A percentile compares a stretch with the other conserved stretches of the same genome.
phyloP scores from a whole-genome alignment of 1,284 basidiomycete species.

The Ustilago trichophora region DNA sequence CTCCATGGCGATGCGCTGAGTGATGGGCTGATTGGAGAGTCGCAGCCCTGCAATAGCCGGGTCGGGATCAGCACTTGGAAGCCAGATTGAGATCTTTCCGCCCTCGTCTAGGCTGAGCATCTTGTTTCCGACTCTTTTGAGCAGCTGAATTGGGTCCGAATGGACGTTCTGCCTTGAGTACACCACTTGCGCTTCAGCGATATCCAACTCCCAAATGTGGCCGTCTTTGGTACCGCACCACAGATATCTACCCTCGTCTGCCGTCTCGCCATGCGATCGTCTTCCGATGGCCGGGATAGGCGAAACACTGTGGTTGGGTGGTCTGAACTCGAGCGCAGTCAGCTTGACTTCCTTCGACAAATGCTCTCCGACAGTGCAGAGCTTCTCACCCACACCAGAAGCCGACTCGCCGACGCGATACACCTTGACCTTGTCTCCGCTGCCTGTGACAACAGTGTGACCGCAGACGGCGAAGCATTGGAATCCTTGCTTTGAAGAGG shows the following conservation, averaged over 20 bases:
- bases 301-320: constrained; percentile 30
- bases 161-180: constrained; percentile 49
- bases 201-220: constrained; percentile 60
- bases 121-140: constrained; percentile 51
- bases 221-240: constrained; percentile 63
- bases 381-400: constrained; percentile 35
- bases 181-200: constrained; percentile 40
- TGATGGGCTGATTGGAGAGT: constrained; percentile 52
- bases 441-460: constrained; percentile 45
- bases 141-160: constrained; percentile 47
- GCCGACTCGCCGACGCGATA: constrained; percentile 52
- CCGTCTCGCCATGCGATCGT: constrained; percentile 37
- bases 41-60: constrained; percentile 28
- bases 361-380: constrained; percentile 49
- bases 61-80: constrained; percentile 32
- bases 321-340: constrained; percentile 45
- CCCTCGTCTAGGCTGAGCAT: constrained; percentile 62
- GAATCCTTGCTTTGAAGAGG: constrained; percentile 29
- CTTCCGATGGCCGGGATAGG: constrained; percentile 19
- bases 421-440: constrained; percentile 53
- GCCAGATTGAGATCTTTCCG: constrained; percentile 63
- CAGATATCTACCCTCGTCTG: constrained; percentile 52
- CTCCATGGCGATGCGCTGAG: constrained; percentile 60
- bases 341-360: constrained; percentile 50
- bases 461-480: constrained; percentile 49